A percentile compares a stretch with the other conserved stretches of the same genome.
Evolutionary conservation across 1,139 yeast genomes (phyloP).

Genomic region (Candida dubliniensis): DNA sequence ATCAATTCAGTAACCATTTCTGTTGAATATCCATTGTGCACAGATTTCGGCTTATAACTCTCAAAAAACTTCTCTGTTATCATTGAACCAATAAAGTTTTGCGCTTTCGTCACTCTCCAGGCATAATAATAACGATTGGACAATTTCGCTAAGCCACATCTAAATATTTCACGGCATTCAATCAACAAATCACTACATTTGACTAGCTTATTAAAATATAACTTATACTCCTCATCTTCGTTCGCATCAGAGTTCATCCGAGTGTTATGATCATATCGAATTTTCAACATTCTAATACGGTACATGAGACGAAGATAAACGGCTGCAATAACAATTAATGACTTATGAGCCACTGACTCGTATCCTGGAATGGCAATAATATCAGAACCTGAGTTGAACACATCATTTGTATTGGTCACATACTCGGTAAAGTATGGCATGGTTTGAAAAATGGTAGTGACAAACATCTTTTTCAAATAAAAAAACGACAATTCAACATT

Average conservation of each 20-base stretch:
- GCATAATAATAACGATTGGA: slow-evolving; percentile 39
- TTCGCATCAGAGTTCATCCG: slow-evolving; percentile 12
- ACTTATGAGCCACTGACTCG: slow-evolving; percentile 32
- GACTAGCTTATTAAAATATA: slow-evolving; percentile 15
- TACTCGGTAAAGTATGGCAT: slow-evolving; percentile 34
- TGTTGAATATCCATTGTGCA: slow-evolving; percentile 13
- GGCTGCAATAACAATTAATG: slow-evolving; percentile 25
- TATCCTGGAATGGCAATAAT: slow-evolving; percentile 38
- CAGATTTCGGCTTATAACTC: slow-evolving; percentile 13
- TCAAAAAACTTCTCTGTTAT: slow-evolving; percentile 24
- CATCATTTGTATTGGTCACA: slow-evolving; percentile 21
- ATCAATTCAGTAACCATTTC: slow-evolving; percentile 25
- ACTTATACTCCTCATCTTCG: slow-evolving; percentile 12
- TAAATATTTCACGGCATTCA: slow-evolving; percentile 21
- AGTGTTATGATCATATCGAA: slow-evolving; percentile 12
- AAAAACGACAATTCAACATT: slow-evolving; percentile 26
- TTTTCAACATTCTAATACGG: slow-evolving; percentile 10
- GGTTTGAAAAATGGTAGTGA: slow-evolving; percentile 26
- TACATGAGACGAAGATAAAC: slow-evolving; percentile 23
- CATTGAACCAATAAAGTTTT: slow-evolving; percentile 24
- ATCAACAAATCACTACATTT: slow-evolving; percentile 16
- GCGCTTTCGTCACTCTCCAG: slow-evolving; percentile 37
- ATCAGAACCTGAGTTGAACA: slow-evolving; percentile 27
- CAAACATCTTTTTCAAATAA: slow-evolving; percentile 31
- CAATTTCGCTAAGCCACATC: slow-evolving; percentile 19